phyloP scores from a whole-genome alignment of 331 rosid genomes.

The Ulmus americana region DNA sequence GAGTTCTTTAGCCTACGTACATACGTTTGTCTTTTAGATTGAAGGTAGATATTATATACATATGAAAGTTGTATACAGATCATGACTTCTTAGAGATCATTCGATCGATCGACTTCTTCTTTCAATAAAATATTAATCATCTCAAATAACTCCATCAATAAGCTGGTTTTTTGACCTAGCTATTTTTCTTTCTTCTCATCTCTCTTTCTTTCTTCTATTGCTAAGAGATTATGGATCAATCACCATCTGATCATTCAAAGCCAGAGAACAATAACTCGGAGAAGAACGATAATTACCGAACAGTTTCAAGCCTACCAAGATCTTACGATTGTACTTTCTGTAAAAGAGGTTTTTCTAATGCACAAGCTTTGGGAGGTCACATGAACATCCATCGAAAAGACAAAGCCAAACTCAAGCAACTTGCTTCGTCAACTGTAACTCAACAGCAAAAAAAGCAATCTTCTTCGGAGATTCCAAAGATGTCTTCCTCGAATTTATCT shows the following conservation, averaged over 20 bases:
- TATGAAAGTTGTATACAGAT: background rate
- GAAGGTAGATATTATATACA: too few species aligned
- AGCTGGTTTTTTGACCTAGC: background rate
- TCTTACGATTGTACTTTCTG: slow-evolving; percentile 68
- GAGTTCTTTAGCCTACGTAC: too few species aligned
- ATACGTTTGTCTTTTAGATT: too few species aligned
- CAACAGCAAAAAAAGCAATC: slow-evolving; percentile 6
- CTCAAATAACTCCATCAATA: too few species aligned
- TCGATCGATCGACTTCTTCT: too few species aligned
- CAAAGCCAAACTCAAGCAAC: slow-evolving; percentile 58
- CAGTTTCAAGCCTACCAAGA: slow-evolving; percentile 20
- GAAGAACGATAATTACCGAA: too few species aligned
- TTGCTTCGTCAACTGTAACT: slow-evolving; percentile 14
- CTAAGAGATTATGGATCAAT: background rate
- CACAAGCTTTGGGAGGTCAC: slow-evolving; percentile 80
- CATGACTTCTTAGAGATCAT: background rate
- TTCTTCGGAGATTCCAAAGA: slow-evolving; percentile 21
- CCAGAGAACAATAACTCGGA: background rate
- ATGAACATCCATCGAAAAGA: slow-evolving; percentile 73
- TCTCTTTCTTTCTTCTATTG: background rate
- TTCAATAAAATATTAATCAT: too few species aligned
- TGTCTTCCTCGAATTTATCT: slow-evolving; percentile 16
- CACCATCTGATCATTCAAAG: background rate
- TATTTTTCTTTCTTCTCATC: background rate
- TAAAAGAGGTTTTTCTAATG: slow-evolving; percentile 71